Evolutionary conservation across 495 filamentous ascomycete genomes (phyloP).

Genomic region (Cairneyella variabilis): DNA sequence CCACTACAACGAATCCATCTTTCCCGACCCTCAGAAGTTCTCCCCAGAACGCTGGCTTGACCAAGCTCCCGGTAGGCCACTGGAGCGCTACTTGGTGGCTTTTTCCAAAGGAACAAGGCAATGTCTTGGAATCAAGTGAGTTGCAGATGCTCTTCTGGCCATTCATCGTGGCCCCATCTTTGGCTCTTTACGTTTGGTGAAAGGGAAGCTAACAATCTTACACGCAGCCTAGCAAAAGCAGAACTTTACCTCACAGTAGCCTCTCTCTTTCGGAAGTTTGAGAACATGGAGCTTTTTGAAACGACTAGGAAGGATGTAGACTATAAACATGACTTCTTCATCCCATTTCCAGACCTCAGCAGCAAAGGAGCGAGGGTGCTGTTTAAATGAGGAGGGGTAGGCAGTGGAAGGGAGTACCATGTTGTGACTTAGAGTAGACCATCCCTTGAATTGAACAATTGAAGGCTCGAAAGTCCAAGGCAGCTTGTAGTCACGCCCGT

Average conservation of each 20-base stretch:
- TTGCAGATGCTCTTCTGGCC: not conserved
- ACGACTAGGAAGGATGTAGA: conserved; percentile 34
- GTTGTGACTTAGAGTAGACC: no score
- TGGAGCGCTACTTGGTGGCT: not conserved
- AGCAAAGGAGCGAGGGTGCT: conserved; percentile 31
- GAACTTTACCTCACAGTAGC: conserved; percentile 34
- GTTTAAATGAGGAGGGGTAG: conserved; percentile 6
- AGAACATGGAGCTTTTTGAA: conserved; percentile 31
- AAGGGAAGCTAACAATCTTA: not conserved
- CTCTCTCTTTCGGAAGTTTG: conserved; percentile 24
- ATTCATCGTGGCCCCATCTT: not conserved
- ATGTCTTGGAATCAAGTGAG: not conserved
- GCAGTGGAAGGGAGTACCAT: no score
- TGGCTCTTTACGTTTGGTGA: no score
- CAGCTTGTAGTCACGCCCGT: no score
- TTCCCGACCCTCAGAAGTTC: not conserved
- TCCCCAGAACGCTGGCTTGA: not conserved
- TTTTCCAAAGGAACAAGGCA: not conserved
- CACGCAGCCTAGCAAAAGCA: conserved; percentile 27
- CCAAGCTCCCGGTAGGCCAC: not conserved
- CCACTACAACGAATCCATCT: not conserved
- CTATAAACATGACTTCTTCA: conserved; percentile 34
- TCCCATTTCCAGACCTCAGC: conserved; percentile 31
- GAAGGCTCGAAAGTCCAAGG: no score
- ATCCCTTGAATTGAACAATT: no score